Percentiles rank a stretch among this genome's conserved stretches.
phyloP scores from a whole-genome alignment of 148 eudicot species.

The Rhododendron williamsianum region DNA sequence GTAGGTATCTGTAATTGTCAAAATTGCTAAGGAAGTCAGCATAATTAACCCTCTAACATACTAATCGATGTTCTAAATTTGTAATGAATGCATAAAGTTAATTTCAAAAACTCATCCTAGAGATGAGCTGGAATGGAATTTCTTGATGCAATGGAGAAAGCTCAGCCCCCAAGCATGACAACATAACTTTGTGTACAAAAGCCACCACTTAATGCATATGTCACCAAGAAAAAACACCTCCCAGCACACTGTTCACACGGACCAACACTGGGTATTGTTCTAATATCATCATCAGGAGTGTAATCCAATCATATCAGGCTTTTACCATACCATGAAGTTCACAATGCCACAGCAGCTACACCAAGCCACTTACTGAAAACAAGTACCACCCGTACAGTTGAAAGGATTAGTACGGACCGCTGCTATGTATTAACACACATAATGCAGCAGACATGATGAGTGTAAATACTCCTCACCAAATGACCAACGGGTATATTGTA shows the following conservation, averaged over 20 bases:
- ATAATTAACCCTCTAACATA: too few relatives aligned
- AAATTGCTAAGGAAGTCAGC: too few relatives aligned
- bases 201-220: not conserved
- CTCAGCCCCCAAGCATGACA: too few relatives aligned
- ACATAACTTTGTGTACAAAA: too few relatives aligned
- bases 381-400: not conserved
- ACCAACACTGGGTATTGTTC: not conserved
- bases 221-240: not conserved
- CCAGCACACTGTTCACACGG: not conserved
- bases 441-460: not conserved
- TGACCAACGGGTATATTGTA: constrained; percentile 13
- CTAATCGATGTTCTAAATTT: too few relatives aligned
- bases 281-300: not conserved
- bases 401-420: not conserved
- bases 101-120: too few relatives aligned
- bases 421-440: not conserved
- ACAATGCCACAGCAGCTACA: not conserved
- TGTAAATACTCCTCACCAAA: not conserved
- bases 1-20: too few relatives aligned
- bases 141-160: too few relatives aligned
- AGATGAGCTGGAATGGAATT: too few relatives aligned
- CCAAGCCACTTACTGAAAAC: not conserved
- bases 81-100: too few relatives aligned
- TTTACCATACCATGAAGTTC: not conserved
- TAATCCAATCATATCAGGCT: not conserved